Percentiles rank a stretch among this genome's conserved stretches.
Conservation (phyloP, 352 stramenopile genomes). For the Phytophthora nicotianae region DNA sequence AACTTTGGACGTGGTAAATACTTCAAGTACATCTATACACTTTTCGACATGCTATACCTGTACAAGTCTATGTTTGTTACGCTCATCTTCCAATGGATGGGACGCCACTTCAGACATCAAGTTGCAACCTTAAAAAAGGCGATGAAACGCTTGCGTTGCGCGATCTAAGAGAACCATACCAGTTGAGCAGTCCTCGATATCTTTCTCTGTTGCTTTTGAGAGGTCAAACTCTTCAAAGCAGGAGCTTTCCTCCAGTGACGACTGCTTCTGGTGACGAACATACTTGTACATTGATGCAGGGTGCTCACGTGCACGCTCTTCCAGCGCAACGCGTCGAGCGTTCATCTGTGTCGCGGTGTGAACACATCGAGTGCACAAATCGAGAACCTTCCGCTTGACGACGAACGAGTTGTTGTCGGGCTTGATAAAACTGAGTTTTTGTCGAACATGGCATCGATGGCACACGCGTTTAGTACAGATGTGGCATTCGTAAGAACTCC, state of each 20-base stretch:
- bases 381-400: conserved; percentile 30
- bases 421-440: conserved; percentile 38
- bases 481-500: conserved; percentile 27
- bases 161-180: conserved; percentile 16
- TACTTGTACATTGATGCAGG: conserved; percentile 35
- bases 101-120: not conserved
- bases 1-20: too few species aligned
- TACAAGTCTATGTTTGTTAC: conserved; percentile 1
- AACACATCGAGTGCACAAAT: conserved; percentile 39
- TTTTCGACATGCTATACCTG: not conserved
- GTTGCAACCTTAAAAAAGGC: conserved; percentile 16
- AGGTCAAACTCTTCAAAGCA: conserved; percentile 27
- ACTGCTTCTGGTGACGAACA: conserved; percentile 8
- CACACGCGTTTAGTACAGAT: conserved; percentile 37
- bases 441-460: conserved; percentile 32
- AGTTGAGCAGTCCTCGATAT: not conserved
- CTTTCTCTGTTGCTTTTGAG: conserved; percentile 10
- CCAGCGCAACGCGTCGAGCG: conserved; percentile 31
- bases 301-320: conserved; percentile 31
- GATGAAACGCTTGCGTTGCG: conserved; percentile 21
- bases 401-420: conserved; percentile 19
- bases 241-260: conserved; percentile 1
- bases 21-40: too few species aligned
- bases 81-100: conserved; percentile 26
- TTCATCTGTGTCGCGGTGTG: conserved; percentile 38